Evolutionary conservation across 179 eudicot species (phyloP).

Genomic region (Patellifolia procumbens): DNA sequence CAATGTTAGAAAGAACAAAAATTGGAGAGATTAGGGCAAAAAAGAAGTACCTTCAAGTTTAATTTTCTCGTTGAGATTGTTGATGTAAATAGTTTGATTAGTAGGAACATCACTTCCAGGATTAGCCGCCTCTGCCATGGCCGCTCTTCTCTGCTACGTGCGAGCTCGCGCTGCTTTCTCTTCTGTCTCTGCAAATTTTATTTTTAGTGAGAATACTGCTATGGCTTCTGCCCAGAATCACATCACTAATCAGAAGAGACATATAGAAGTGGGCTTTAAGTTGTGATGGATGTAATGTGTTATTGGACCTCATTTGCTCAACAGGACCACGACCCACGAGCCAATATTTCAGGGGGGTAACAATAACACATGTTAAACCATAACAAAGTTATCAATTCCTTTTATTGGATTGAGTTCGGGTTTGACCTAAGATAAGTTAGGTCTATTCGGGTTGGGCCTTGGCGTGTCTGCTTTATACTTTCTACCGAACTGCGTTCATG

Average conservation of each 20-base stretch:
- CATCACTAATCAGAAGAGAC: background rate
- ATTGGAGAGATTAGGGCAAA: slow-evolving; percentile 28
- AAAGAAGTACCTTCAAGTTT: slow-evolving; percentile 68
- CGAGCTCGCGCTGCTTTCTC: no score
- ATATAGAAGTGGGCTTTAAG: background rate
- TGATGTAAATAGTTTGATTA: slow-evolving; percentile 85
- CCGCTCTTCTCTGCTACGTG: slow-evolving; percentile 6
- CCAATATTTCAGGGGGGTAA: no score
- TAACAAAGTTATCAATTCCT: no score
- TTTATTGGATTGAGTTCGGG: no score
- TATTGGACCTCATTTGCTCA: no score
- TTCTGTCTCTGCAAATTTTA: no score
- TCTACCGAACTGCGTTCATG: no score
- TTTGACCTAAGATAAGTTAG: no score
- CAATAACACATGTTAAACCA: no score
- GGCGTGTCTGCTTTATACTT: no score
- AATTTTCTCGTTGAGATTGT: slow-evolving; percentile 89
- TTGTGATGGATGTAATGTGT: background rate
- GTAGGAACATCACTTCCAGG: slow-evolving; percentile 48
- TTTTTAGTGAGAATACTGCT: background rate
- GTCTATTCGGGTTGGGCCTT: no score
- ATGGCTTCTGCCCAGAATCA: slow-evolving; percentile 5
- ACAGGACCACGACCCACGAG: no score
- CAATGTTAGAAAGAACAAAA: background rate
- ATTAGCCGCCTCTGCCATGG: slow-evolving; percentile 62